Conservation (phyloP, 139 green algal species). For the Raphidocelis subcapitata region DNA sequence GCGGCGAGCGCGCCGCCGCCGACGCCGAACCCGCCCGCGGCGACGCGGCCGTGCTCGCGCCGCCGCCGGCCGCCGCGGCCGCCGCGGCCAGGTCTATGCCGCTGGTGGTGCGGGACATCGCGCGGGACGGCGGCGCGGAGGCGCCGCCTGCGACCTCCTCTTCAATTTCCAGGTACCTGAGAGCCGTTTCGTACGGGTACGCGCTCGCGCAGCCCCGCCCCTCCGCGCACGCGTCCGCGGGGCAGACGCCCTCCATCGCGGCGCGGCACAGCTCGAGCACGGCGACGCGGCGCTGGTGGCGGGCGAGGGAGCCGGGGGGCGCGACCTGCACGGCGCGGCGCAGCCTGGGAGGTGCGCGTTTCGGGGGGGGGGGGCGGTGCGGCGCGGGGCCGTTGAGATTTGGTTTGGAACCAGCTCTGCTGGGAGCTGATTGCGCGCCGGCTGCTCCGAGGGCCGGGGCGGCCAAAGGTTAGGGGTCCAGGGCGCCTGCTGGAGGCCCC, state of each 20-base stretch:
- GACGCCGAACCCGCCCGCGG: background rate
- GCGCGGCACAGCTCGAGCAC: slow-evolving; percentile 32
- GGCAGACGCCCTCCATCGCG: slow-evolving; percentile 32
- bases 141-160: slow-evolving; percentile 27
- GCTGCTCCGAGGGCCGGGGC: no score
- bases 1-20: no score
- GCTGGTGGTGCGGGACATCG: no score
- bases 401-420: no score
- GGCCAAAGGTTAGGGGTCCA: no score
- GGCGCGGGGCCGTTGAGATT: no score
- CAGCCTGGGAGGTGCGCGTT: slow-evolving; percentile 30
- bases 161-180: slow-evolving; percentile 31
- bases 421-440: no score
- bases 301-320: slow-evolving; percentile 29
- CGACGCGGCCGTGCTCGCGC: background rate
- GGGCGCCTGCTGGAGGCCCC: background rate
- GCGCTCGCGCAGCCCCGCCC: slow-evolving; percentile 49
- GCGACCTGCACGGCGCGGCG: slow-evolving; percentile 28
- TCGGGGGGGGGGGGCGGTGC: no score
- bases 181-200: slow-evolving; percentile 71
- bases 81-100: background rate
- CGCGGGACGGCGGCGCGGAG: no score
- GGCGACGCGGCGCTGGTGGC: slow-evolving; percentile 34
- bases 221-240: background rate
- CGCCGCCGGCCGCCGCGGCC: background rate